A percentile compares a stretch with the other conserved stretches of the same genome.
These are phyloP conservation scores for Talaromyces sp. DNA, from an alignment of 2,329 filamentous ascomycete species.

Conservation along the genomic window DNA sequence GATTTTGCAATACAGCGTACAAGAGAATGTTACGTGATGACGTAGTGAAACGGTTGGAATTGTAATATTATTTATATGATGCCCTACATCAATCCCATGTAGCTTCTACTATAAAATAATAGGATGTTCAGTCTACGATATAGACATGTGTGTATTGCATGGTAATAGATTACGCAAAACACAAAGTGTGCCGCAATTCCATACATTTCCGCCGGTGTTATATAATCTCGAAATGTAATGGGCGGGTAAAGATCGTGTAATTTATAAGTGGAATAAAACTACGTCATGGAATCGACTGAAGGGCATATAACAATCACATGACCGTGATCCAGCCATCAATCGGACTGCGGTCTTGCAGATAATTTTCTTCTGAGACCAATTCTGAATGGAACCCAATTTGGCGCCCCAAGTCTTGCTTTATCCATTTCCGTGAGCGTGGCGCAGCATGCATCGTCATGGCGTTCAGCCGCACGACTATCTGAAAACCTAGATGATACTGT, in stretches of 20 bases:
- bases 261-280: neutral
- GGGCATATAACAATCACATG: neutral
- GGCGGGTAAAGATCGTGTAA: neutral
- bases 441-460: neutral
- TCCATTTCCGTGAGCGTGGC: neutral
- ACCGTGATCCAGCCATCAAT: neutral
- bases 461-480: neutral
- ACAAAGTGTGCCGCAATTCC: neutral
- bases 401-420: neutral
- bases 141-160: neutral
- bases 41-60: too few relatives aligned
- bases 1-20: too few relatives aligned
- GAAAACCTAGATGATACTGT: neutral
- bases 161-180: neutral
- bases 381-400: neutral
- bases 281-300: neutral
- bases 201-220: neutral
- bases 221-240: neutral
- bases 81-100: too few relatives aligned
- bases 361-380: neutral
- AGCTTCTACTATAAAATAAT: too few relatives aligned
- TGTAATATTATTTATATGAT: too few relatives aligned
- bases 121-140: too few relatives aligned
- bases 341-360: neutral
- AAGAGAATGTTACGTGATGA: too few relatives aligned